A percentile compares a stretch with the other conserved stretches of the same genome.
Conservation (phyloP, 225 moss, liverwort and hornwort species). For the Rhytidiadelphus loreus region DNA sequence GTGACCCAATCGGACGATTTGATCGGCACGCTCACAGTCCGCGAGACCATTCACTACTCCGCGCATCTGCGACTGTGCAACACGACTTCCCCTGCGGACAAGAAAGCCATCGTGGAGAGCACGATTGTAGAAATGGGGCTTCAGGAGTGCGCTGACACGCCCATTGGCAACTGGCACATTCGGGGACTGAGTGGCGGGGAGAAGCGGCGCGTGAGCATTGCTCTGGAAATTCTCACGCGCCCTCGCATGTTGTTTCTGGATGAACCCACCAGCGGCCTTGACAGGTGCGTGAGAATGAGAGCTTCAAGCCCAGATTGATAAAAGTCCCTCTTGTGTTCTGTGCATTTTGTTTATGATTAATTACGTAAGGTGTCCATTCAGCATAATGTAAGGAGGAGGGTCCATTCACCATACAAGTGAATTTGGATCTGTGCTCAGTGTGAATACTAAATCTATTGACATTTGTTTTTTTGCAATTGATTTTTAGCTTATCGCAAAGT, state of each 20-base stretch:
- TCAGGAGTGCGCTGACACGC: constrained; percentile 63
- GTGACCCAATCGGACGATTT: constrained; percentile 79
- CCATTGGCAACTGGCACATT: constrained; percentile 79
- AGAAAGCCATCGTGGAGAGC: constrained; percentile 41
- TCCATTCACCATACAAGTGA: background rate
- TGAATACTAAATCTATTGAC: background rate
- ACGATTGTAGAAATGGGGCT: constrained; percentile 75
- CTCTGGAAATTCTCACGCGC: constrained; percentile 61
- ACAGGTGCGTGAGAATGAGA: constrained; percentile 31
- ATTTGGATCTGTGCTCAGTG: background rate
- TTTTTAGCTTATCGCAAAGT: background rate
- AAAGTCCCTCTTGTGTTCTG: background rate
- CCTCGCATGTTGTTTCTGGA: constrained; percentile 81
- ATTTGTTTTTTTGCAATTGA: background rate
- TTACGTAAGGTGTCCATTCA: background rate
- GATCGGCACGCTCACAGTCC: constrained; percentile 79
- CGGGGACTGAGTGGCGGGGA: constrained; percentile 84
- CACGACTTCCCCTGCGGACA: constrained; percentile 9
- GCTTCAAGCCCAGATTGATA: background rate
- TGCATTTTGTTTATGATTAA: background rate
- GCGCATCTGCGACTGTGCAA: constrained; percentile 50
- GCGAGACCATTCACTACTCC: constrained; percentile 65
- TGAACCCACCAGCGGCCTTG: constrained; percentile 88
- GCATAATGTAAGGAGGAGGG: background rate
- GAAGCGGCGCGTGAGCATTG: constrained; percentile 83